Conservation (phyloP, 192 early-diverging fungal genomes). For the Dissophora ornata region DNA sequence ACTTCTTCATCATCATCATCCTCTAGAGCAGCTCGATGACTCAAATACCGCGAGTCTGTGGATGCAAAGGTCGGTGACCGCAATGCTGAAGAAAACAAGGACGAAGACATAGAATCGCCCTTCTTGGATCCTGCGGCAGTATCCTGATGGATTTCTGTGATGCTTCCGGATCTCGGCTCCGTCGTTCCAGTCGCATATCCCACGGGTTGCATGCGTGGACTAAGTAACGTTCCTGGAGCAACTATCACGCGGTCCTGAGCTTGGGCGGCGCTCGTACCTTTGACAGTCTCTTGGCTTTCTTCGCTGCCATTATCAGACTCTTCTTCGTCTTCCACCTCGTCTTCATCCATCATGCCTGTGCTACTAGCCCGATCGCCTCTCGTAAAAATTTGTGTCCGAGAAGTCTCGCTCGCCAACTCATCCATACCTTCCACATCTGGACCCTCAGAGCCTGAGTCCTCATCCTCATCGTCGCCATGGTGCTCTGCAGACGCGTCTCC, state of each 20-base stretch:
- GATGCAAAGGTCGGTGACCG: background rate
- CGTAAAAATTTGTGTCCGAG: background rate
- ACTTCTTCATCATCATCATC: constrained; percentile 20
- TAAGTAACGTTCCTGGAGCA: background rate
- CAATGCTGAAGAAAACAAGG: background rate
- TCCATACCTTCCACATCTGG: constrained; percentile 9
- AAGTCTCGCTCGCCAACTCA: constrained; percentile 5
- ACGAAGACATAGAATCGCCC: no score
- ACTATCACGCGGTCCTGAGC: background rate
- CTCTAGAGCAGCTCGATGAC: background rate
- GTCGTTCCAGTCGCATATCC: constrained; percentile 39
- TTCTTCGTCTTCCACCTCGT: constrained; percentile 1
- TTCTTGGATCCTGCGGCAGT: no score
- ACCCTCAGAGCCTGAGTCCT: background rate
- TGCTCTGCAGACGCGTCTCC: no score
- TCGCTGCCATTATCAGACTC: constrained; percentile 8
- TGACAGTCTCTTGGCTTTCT: constrained; percentile 6
- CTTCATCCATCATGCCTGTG: constrained; percentile 24
- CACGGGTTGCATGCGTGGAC: constrained; percentile 10
- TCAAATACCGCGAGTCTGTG: background rate
- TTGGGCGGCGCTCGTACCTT: background rate
- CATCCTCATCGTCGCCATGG: no score
- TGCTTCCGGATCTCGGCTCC: constrained; percentile 32
- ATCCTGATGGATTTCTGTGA: constrained; percentile 27
- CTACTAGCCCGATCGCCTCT: background rate